These are phyloP conservation scores for Larix kaempferi DNA, from an alignment of 75 land plant genomes.

Conservation along the genomic window DNA sequence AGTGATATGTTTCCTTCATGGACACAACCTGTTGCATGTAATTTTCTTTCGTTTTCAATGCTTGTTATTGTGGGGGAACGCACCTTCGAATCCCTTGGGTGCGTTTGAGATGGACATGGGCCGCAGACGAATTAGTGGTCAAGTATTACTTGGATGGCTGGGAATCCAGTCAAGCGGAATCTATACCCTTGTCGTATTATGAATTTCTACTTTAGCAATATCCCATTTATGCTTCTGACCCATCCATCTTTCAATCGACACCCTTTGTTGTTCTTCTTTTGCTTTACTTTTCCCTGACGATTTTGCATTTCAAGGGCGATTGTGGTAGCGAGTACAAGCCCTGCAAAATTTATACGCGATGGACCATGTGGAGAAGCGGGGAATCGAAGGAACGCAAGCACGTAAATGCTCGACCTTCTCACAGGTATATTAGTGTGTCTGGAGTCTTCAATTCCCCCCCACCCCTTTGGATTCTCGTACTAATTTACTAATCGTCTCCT, in stretches of 20 bases:
- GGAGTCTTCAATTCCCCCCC: background rate
- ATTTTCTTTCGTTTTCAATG: background rate
- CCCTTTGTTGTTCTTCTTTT: background rate
- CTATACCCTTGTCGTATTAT: background rate
- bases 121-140: background rate
- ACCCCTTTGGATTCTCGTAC: background rate
- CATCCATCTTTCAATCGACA: background rate
- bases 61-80: background rate
- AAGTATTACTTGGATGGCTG: background rate
- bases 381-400: background rate
- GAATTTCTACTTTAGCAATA: background rate
- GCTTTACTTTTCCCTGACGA: background rate
- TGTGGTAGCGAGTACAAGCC: background rate
- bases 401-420: background rate
- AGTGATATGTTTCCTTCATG: background rate
- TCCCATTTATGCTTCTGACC: background rate
- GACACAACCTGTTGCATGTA: background rate
- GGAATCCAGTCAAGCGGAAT: background rate
- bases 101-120: background rate
- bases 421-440: background rate
- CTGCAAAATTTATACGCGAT: background rate
- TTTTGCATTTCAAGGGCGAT: background rate
- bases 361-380: constrained; percentile 1
- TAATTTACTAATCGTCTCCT: background rate
- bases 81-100: background rate